Evolutionary conservation across 2,329 filamentous ascomycete species (phyloP).

Genomic region (Sporothrix humicola): DNA sequence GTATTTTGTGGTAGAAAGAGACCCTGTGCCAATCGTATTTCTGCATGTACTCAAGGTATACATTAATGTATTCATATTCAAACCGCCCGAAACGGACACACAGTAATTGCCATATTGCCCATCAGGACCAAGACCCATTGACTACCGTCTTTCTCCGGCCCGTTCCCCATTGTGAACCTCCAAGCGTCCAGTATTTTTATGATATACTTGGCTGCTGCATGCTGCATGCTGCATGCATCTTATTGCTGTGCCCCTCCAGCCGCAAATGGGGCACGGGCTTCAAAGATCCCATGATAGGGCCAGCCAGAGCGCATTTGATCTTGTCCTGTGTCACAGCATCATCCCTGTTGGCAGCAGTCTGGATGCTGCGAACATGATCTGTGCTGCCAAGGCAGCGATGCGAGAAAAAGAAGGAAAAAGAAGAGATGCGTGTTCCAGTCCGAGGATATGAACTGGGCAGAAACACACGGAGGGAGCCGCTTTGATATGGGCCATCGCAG

Average conservation of each 20-base stretch:
- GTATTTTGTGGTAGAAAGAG: slow-evolving; percentile 16
- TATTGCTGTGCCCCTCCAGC: slow-evolving; percentile 1
- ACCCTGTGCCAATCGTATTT: neutral
- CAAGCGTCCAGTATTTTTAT: neutral
- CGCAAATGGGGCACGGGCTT: neutral
- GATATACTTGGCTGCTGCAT: neutral
- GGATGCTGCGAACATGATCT: slow-evolving; percentile 21
- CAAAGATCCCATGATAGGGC: neutral
- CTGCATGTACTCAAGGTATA: neutral
- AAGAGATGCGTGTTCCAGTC: neutral
- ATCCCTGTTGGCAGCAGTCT: neutral
- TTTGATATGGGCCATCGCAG: slow-evolving; percentile 15
- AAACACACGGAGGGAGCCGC: slow-evolving; percentile 19
- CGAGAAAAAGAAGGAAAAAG: neutral
- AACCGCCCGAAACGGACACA: neutral
- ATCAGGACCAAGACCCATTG: neutral
- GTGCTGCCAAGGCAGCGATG: slow-evolving; percentile 19
- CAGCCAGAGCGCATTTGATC: neutral
- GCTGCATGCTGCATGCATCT: neutral
- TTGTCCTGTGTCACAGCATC: neutral
- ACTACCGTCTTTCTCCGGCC: slow-evolving; percentile 3
- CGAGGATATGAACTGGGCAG: neutral
- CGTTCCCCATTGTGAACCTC: neutral
- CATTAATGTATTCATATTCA: neutral
- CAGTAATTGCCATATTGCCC: neutral